phyloP scores from a whole-genome alignment of 1,284 basidiomycete species.

The Abortiporus biennis region DNA sequence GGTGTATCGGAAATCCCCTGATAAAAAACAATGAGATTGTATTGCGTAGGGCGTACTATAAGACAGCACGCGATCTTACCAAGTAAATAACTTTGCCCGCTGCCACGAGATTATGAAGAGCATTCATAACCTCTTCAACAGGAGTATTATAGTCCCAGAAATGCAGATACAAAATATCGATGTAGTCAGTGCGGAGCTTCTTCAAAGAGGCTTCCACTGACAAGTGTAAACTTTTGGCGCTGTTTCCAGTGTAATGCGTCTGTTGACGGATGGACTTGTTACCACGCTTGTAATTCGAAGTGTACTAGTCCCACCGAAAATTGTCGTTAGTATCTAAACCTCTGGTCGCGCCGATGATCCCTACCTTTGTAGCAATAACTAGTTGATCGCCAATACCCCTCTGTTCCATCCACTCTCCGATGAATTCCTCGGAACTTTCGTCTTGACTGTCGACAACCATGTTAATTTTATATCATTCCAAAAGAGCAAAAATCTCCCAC shows the following conservation, averaged over 20 bases:
- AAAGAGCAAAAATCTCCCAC: too few species aligned
- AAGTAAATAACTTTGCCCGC: slow-evolving; percentile 41
- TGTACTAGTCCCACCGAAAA: too few species aligned
- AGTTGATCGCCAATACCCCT: slow-evolving; percentile 12
- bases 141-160: slow-evolving; percentile 38
- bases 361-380: slow-evolving; percentile 14
- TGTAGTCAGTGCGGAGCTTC: slow-evolving; percentile 40
- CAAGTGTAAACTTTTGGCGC: slow-evolving; percentile 24
- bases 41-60: slow-evolving; percentile 41
- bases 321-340: too few species aligned
- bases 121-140: slow-evolving; percentile 46
- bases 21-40: slow-evolving; percentile 18
- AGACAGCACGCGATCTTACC: slow-evolving; percentile 21
- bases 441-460: too few species aligned
- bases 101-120: slow-evolving; percentile 37
- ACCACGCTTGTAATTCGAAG: slow-evolving; percentile 12
- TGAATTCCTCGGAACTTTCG: slow-evolving; percentile 12
- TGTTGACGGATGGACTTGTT: slow-evolving; percentile 18
- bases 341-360: too few species aligned
- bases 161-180: too few species aligned
- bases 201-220: slow-evolving; percentile 31
- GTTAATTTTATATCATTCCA: too few species aligned
- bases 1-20: slow-evolving; percentile 34
- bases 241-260: slow-evolving; percentile 31
- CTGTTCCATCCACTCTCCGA: too few species aligned